Conservation (phyloP, 2,329 filamentous ascomycete species). For the Ilyonectria mors-panacis region DNA sequence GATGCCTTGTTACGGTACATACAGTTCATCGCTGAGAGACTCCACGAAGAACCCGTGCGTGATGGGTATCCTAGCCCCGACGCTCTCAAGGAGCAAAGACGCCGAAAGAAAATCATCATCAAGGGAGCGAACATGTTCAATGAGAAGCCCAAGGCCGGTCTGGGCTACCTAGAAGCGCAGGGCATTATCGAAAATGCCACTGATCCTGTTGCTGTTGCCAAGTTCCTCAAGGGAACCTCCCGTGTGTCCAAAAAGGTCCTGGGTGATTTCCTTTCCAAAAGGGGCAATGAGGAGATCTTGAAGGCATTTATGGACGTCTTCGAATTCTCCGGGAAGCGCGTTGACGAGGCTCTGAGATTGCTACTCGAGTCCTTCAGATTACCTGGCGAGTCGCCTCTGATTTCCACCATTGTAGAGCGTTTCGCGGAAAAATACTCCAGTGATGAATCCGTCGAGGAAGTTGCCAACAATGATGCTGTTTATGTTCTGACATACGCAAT, state of each 20-base stretch:
- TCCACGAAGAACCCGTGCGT: slow-evolving; percentile 77
- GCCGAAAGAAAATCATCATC: slow-evolving; percentile 89
- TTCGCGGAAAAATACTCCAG: slow-evolving; percentile 90
- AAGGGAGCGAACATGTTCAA: slow-evolving; percentile 93
- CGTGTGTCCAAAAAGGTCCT: slow-evolving; percentile 91
- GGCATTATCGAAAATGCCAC: slow-evolving; percentile 85
- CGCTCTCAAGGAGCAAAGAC: slow-evolving; percentile 78
- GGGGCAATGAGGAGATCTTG: slow-evolving; percentile 86
- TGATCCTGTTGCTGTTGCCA: slow-evolving; percentile 84
- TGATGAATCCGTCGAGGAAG: slow-evolving; percentile 77
- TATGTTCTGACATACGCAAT: slow-evolving; percentile 96
- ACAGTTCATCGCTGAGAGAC: slow-evolving; percentile 89
- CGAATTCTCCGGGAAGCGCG: slow-evolving; percentile 87
- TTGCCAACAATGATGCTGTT: slow-evolving; percentile 88
- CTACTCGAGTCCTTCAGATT: slow-evolving; percentile 94
- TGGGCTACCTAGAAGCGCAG: slow-evolving; percentile 87
- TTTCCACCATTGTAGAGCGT: slow-evolving; percentile 89
- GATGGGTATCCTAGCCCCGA: slow-evolving; percentile 78
- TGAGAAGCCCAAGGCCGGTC: slow-evolving; percentile 90
- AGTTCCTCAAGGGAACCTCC: slow-evolving; percentile 88
- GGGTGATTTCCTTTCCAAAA: slow-evolving; percentile 94
- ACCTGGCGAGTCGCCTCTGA: slow-evolving; percentile 92
- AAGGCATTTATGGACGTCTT: slow-evolving; percentile 89
- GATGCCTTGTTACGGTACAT: slow-evolving; percentile 93
- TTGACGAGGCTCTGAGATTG: slow-evolving; percentile 90